phyloP scores from a whole-genome alignment of 345 rosid genomes.

The Salix caprea region DNA sequence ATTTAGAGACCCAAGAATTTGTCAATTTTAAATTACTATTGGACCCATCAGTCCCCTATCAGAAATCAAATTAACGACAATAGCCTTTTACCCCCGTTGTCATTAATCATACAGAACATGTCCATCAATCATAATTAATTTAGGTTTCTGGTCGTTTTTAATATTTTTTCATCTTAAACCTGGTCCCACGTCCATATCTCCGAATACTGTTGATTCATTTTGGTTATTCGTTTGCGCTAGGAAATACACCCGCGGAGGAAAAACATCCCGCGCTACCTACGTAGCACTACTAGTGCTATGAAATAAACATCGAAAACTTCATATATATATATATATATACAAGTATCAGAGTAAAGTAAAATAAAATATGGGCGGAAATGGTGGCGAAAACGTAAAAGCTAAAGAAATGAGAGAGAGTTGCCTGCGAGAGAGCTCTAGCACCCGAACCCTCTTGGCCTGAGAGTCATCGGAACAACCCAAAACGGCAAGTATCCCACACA shows the following conservation, averaged over 20 bases:
- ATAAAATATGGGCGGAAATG: background rate
- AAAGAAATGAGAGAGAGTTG: constrained; percentile 5
- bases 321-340: too few species aligned
- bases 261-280: background rate
- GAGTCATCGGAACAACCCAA: constrained; percentile 91
- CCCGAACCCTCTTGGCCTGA: constrained; percentile 91
- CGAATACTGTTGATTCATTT: background rate
- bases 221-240: background rate
- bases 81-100: background rate
- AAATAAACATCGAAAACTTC: background rate
- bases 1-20: background rate
- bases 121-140: background rate
- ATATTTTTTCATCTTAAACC: background rate
- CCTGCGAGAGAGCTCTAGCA: constrained; percentile 99
- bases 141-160: background rate
- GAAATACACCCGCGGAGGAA: background rate
- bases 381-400: background rate
- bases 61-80: background rate
- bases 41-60: background rate
- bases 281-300: background rate
- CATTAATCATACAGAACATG: background rate
- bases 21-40: background rate
- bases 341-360: too few species aligned
- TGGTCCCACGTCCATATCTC: constrained; percentile 6
- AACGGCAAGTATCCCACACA: constrained; percentile 98